phyloP scores from a whole-genome alignment of 192 early-diverging fungal genomes.

The Coemansia sp. region DNA sequence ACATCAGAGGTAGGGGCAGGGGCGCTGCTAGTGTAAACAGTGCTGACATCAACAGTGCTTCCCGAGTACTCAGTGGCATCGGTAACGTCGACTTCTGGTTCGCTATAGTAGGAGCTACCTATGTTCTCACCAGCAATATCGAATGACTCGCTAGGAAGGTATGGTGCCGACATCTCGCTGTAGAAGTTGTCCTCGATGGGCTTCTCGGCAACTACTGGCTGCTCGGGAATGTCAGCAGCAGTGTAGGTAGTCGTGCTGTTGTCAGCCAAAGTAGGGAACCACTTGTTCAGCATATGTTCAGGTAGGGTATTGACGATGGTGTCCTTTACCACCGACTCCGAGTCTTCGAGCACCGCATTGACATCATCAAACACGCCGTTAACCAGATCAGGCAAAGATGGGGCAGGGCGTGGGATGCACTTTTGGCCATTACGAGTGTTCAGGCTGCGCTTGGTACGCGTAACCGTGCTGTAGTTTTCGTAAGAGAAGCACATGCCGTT shows the following conservation, averaged over 20 bases:
- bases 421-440: conserved; percentile 8
- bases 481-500: conserved; percentile 50
- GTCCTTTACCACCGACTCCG: conserved; percentile 31
- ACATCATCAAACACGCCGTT: conserved; percentile 40
- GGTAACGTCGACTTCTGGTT: conserved; percentile 1
- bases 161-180: conserved; percentile 7
- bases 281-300: conserved; percentile 34
- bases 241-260: conserved; percentile 22
- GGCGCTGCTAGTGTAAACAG: conserved; percentile 5
- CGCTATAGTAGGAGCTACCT: conserved; percentile 8
- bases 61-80: conserved; percentile 1
- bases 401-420: conserved; percentile 27
- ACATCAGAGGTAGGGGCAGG: neutral
- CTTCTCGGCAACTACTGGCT: conserved; percentile 12
- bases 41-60: conserved; percentile 10
- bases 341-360: conserved; percentile 35
- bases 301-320: conserved; percentile 24
- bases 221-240: conserved; percentile 13
- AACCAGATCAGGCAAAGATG: conserved; percentile 26
- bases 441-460: conserved; percentile 32
- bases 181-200: neutral
- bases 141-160: conserved; percentile 7
- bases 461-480: conserved; percentile 31
- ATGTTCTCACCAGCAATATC: conserved; percentile 15
- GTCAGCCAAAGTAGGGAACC: conserved; percentile 41